Evolutionary conservation across 306 rosid species (phyloP), one percentile per base, ranked within the genome.

Genomic region (Trifolium repens): DNA sequence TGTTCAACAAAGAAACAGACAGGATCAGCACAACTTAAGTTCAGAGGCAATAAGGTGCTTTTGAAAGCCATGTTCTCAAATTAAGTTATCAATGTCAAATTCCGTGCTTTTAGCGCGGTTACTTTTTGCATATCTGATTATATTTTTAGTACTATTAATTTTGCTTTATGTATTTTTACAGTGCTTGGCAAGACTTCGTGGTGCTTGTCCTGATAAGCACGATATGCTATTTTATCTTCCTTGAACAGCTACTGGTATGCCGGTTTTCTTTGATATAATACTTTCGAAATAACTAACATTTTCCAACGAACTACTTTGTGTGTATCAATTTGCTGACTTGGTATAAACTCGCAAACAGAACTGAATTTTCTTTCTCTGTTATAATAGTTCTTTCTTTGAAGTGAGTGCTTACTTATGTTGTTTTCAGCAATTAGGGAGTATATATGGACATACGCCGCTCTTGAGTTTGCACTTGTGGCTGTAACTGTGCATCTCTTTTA

Each of bases 171-270:
- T n/a, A n/a, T n/a, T 79, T 75, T 68, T 79, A 62, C 94, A 94
- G 98, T 67, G 98, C 87, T 9, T 94, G 98, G 98, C 98, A 94
- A 85, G 98, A 94, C 86, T 91, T 94, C 15, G 97, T 91, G 84
- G 89, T 94, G 84, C 93, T 94, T 75, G 88, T 89, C 81, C 86
- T 91, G 79, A 91, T 94, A 78, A 94, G 98, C 92, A 89, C 96
- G 8, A 85, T 91, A 73, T 91, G 98, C 89, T 94, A 94, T 78
- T 91, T 94, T 85, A 91, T 94, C 96, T 94, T 91, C 85, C 93
- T 94, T 19, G 97, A 94, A 86, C 98, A 94, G 88, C 96, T 94
- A 49, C 88, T 94, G 97, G 98, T 94, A 91, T 72, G 93, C 68
- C 82, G 76, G 14, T 81, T 76, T 72, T 47, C 78, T 70, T 55